Evolutionary conservation across 1,139 yeast species (phyloP), one percentile per base, ranked within the genome.

Genomic region (Geotrichum phurueaensis): DNA sequence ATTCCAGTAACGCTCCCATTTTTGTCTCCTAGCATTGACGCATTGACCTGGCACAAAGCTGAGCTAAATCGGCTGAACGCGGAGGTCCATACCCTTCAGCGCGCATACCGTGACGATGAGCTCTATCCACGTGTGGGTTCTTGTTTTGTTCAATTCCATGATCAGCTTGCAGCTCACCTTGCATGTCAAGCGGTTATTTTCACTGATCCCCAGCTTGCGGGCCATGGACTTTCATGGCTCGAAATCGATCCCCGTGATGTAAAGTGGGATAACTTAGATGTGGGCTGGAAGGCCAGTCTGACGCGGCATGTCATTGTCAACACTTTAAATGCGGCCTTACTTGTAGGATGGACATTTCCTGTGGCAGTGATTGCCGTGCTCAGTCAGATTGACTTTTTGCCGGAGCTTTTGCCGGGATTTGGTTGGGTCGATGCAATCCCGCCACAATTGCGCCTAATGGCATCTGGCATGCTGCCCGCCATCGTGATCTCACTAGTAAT

Each of bases 321-420:
- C 63, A 76, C 84, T 13, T 79, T 84, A 5, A 78, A 87, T 64
- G 72, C 79, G 18, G 79, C 84, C 3, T 67, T 86, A 66, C 79
- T 89, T 58, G 77, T 88, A 22, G 84, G 89, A 66, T 89, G 96
- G 96, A 86, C 95, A 45, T 80, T 89, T 63, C 96, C 96, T 1
- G 94, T 89, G 15, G 89, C 96, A 3, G 85, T 89, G 64, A 88
- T 89, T 27, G 95, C 96, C 74, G 78, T 85, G 61, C 83, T 89
- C 62, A 86, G 96, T 18, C 89, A 89, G 69, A 77, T 88, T 56
- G 84, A 86, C 60, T 85, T 82, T 68, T 78, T 89, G 66, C 79
- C 82, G 4, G 75, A 77, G 55, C 84, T 84, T 67, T 77, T 88
- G 54, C 86, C 79, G 12, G 86, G 84, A 75, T 78, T 89, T 68